A percentile compares a stretch with the other conserved stretches of the same genome.
Conservation (phyloP, 1,139 yeast species). For the Suhomyces yuchorum region DNA sequence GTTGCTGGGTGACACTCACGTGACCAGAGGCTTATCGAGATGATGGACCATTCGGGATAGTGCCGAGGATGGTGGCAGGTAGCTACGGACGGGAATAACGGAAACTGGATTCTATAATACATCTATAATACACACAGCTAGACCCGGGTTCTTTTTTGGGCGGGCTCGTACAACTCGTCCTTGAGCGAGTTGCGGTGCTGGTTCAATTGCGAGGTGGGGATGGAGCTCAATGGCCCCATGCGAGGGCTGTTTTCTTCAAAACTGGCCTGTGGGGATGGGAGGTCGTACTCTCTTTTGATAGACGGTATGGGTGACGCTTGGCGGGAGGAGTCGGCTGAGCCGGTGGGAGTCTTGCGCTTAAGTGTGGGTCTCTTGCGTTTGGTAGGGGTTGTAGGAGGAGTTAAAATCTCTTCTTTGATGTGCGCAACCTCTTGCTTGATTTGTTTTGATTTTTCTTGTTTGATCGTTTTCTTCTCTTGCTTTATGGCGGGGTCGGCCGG, state of each 20-base stretch:
- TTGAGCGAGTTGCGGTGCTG: conserved; percentile 4
- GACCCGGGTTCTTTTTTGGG: conserved; percentile 6
- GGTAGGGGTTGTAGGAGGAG: conserved; percentile 39
- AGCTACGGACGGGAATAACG: not conserved
- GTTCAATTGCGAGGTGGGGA: conserved; percentile 10
- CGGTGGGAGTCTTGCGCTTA: conserved; percentile 9
- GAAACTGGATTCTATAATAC: not conserved
- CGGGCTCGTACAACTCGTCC: conserved; percentile 6
- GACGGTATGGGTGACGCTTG: conserved; percentile 3
- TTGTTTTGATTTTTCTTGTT: conserved; percentile 6
- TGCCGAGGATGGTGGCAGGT: not conserved
- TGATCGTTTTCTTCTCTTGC: conserved; percentile 9
- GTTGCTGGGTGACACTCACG: not conserved
- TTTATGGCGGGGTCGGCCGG: conserved; percentile 4
- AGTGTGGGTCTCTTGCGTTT: conserved; percentile 23
- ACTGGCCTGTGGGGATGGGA: conserved; percentile 26
- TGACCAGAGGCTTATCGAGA: not conserved
- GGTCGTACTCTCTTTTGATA: conserved; percentile 12
- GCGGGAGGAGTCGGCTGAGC: not conserved
- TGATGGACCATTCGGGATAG: too few species aligned
- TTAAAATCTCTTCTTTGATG: conserved; percentile 18
- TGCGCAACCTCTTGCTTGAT: not conserved
- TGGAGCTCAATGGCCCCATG: conserved; percentile 3
- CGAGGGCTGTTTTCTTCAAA: conserved; percentile 14
- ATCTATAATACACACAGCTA: not conserved